Conservation (phyloP, 176 grass and related monocot genomes). For the Paspalum vaginatum region DNA sequence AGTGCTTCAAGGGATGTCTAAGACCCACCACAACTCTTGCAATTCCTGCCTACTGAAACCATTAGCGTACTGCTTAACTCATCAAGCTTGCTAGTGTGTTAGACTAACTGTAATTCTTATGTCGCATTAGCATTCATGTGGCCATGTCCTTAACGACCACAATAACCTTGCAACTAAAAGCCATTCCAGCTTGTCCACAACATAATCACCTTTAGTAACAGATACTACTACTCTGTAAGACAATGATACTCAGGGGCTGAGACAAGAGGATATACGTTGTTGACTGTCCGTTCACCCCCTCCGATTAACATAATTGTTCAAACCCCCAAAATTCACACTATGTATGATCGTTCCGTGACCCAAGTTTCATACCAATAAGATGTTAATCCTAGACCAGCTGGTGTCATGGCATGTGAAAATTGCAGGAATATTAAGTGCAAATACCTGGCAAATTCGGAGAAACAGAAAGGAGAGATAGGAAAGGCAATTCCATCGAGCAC, state of each 20-base stretch:
- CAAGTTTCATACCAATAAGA: not conserved
- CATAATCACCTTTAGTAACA: not conserved
- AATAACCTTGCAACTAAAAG: not conserved
- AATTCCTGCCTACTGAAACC: conserved; percentile 84
- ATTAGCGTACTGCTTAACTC: conserved; percentile 21
- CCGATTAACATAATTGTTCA: not conserved
- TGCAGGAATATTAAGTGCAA: not conserved
- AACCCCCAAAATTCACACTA: not conserved
- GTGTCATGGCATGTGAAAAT: not conserved
- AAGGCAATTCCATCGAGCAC: conserved; percentile 31
- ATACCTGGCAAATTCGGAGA: not conserved
- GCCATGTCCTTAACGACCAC: not conserved
- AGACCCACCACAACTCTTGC: conserved; percentile 84
- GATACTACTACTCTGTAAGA: conserved; percentile 1
- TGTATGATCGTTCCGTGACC: not conserved
- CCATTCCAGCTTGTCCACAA: not conserved
- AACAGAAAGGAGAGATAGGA: not conserved
- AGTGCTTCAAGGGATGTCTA: conserved; percentile 77
- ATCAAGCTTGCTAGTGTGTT: not conserved
- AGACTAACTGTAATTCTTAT: not conserved
- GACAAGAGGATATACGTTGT: not conserved
- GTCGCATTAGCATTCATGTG: not conserved
- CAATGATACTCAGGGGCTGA: not conserved
- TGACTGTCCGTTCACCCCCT: not conserved
- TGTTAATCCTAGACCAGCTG: not conserved